A percentile compares a stretch with the other conserved stretches of the same genome.
Conservation (phyloP, 2,329 filamentous ascomycete genomes). For the Parastagonospora nodorum region DNA sequence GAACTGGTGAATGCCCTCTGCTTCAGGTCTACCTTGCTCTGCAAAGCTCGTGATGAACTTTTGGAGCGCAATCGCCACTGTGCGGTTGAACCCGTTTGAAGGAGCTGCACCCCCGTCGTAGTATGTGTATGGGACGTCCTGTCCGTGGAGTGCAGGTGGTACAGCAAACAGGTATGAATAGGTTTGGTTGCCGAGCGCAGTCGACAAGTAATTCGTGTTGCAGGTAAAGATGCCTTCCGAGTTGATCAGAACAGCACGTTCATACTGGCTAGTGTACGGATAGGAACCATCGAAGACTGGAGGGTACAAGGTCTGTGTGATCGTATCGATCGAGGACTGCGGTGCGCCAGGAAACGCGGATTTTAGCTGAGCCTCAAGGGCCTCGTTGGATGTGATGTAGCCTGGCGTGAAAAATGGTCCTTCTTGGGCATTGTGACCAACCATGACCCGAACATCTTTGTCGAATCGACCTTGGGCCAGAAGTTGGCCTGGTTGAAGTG, state of each 20-base stretch:
- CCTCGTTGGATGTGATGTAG: constrained; percentile 39
- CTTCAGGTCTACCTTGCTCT: constrained; percentile 44
- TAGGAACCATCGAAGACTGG: constrained; percentile 53
- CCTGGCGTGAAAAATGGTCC: constrained; percentile 52
- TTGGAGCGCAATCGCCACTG: constrained; percentile 51
- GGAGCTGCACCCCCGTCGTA: constrained; percentile 49
- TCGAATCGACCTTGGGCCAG: constrained; percentile 46
- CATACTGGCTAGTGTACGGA: constrained; percentile 53
- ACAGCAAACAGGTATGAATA: constrained; percentile 60
- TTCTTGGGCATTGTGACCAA: constrained; percentile 53
- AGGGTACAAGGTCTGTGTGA: constrained; percentile 56
- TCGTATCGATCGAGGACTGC: constrained; percentile 44
- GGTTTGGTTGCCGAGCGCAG: constrained; percentile 53
- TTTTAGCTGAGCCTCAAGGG: constrained; percentile 32
- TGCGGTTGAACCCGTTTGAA: constrained; percentile 32
- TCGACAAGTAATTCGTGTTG: constrained; percentile 58
- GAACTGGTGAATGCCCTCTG: constrained; percentile 51
- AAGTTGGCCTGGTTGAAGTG: constrained; percentile 39
- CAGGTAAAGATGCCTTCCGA: constrained; percentile 56
- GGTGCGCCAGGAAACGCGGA: constrained; percentile 37
- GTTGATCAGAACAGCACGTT: constrained; percentile 49
- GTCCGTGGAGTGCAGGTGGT: constrained; percentile 59
- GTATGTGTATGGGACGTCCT: constrained; percentile 60
- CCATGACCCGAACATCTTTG: constrained; percentile 41
- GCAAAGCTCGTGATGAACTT: constrained; percentile 54